Conservation (phyloP, 345 rosid genomes). For the Corymbia maculata region DNA sequence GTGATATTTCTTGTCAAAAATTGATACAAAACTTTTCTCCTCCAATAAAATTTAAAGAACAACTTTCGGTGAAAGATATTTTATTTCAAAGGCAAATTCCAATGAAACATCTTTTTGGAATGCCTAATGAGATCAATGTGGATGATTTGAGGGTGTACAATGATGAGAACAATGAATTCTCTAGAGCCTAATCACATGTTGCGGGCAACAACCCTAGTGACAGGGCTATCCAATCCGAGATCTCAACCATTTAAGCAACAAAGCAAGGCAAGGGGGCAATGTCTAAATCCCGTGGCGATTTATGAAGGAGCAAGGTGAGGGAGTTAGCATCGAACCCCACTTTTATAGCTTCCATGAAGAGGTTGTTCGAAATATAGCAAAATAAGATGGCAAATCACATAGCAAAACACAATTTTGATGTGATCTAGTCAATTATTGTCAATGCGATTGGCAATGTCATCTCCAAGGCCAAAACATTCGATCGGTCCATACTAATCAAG, state of each 20-base stretch:
- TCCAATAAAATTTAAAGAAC: not conserved
- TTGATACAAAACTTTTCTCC: not conserved
- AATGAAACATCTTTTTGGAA: not conserved
- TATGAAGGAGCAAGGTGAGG: not conserved
- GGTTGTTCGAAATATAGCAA: no score
- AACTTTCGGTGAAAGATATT: rapidly evolving
- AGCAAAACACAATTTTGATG: not conserved
- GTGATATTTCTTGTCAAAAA: not conserved
- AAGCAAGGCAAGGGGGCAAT: no score
- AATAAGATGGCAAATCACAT: not conserved
- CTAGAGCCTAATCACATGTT: not conserved
- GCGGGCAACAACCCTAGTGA: not conserved
- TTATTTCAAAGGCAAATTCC: not conserved
- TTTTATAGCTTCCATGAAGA: not conserved
- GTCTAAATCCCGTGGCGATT: not conserved
- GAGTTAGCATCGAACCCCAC: not conserved
- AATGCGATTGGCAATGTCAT: not conserved
- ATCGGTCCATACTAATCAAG: not conserved
- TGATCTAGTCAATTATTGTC: not conserved
- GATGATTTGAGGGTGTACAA: not conserved
- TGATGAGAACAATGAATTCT: not conserved
- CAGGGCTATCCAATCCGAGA: not conserved
- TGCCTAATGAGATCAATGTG: not conserved
- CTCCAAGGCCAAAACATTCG: not conserved
- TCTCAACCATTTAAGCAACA: not conserved